Base-by-base conservation (phyloP, 345 rosid species). In the Ceriops decandra region DNA sequence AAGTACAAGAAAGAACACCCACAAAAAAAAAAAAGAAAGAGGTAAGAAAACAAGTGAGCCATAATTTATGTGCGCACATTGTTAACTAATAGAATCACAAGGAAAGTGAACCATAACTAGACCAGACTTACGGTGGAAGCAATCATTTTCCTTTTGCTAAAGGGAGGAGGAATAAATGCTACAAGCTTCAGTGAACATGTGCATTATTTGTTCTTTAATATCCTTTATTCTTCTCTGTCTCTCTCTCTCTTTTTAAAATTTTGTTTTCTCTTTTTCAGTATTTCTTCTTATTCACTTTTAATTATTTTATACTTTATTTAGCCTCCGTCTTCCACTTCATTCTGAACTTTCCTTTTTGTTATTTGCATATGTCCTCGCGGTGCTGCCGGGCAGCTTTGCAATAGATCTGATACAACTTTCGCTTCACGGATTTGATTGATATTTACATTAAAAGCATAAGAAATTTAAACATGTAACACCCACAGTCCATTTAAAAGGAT, bases 111-210 rank as follows among this genome's bases (percentile, higher is more conserved):
- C 63, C 35, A 60, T 57, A 56, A 42, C 5, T 42, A 42, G 27
- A 42, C 5, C 15, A 42, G 27, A 58, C 82, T 74, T 70, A 15
- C 15, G 31, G 59, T 53, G 42, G 65, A 79, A 79, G 82, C 19
- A 59, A 74, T 31, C 66, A 59, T 68, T 27, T 49, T 19, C 28
- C 72, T 68, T 74, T 74, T n/a, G 30, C 30, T 36, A 74, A 70
- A 70, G 72, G 67, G 54, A 2, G 1, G 22, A 30, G 42, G 63
- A 52, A n/a, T 38, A 16, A 24, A 10, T 7, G 35, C 53, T 35
- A 9, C 17, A 8, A 47, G 33, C 60, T 26, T 8, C 64, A 47
- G 21, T 36, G 46, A 10, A 36, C 75, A 73, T 61, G 62, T 69
- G 77, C 46, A 1, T 15, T 27, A 53, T 66, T 66, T 26, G 31